Base-by-base conservation (phyloP, 495 filamentous ascomycete species). In the Aspergillus taichungensis region DNA sequence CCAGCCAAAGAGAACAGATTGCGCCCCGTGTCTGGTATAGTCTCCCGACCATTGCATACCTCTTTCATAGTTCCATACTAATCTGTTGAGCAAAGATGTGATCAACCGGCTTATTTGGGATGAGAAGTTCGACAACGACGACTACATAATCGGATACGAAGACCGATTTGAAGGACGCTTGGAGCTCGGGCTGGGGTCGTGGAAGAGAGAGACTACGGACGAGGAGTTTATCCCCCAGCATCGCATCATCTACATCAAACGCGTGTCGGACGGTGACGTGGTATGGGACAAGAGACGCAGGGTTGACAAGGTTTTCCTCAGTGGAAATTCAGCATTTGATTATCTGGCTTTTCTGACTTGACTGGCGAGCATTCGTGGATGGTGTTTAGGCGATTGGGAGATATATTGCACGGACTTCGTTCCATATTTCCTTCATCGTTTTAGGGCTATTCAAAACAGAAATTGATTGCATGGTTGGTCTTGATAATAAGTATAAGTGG, bases 171-270 rank as follows among this genome's bases (percentile, higher is more conserved):
- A 75, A 7, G 85, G 84, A 0, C 66, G 69, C 8, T 69, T 75
- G 53, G 85, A 90, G 61, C 76, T 79, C 42, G 55, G 65, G 6
- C 61, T 88, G 7, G 74, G 73, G 37, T 66, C 68, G 29, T 91
- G 87, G 85, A 85, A 83, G 63, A 75, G 64, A 13, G 86, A 91
- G 47, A 71, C 79, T 35, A 90, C 84, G 24, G 82, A 91, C 50
- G 82, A 91, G 52, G 87, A 90, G 49, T 91, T 88, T 54, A 90
- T 91, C 50, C 87, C 87, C 6, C 76, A 84, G 62, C 87, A 91
- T 63, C 74, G 87, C 5, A 82, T 91, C 39, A 41, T 85, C 40
- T 87, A 83, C 50, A 87, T 91, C 49, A 78, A 75, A 58, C 69
- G 73, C 39, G 74, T 62, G 51, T 58, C 59, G 6, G 63, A 75